phyloP scores from a whole-genome alignment of 371 early-diverging fungal species.

The Rhizomucor pusillus region DNA sequence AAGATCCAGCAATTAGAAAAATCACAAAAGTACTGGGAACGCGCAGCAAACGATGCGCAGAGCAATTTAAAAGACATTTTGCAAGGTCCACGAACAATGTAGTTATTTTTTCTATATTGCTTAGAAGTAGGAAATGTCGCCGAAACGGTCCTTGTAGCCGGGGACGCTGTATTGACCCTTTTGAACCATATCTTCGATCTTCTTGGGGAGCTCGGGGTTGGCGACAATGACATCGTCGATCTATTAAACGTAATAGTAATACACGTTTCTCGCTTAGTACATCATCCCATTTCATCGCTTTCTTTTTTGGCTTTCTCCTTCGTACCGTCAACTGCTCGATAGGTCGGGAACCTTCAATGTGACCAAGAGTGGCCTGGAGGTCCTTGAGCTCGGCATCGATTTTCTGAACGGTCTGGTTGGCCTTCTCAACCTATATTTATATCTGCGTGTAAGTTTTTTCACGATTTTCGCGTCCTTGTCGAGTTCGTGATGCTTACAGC shows the following conservation, averaged over 20 bases:
- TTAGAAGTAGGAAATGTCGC: slow-evolving; percentile 77
- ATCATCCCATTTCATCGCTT: background rate
- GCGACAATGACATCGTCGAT: slow-evolving; percentile 93
- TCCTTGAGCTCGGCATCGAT: slow-evolving; percentile 85
- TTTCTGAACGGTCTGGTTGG: slow-evolving; percentile 82
- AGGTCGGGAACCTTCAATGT: slow-evolving; percentile 94
- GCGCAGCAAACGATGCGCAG: slow-evolving; percentile 64
- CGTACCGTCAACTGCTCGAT: slow-evolving; percentile 90
- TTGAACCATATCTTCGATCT: slow-evolving; percentile 86
- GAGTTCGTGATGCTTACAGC: slow-evolving; percentile 64
- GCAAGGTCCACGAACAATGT: slow-evolving; percentile 49
- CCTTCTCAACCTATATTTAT: slow-evolving; percentile 71
- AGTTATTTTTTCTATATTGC: slow-evolving; percentile 17
- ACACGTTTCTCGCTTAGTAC: background rate
- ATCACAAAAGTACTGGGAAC: slow-evolving; percentile 74
- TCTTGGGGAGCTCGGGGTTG: slow-evolving; percentile 86
- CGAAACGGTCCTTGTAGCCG: slow-evolving; percentile 93
- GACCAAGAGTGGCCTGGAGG: slow-evolving; percentile 83
- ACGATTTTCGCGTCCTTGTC: too few species aligned
- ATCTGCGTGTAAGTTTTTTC: background rate
- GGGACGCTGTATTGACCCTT: slow-evolving; percentile 91
- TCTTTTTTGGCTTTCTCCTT: background rate
- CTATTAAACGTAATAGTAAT: slow-evolving; percentile 35
- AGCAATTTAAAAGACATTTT: slow-evolving; percentile 68
- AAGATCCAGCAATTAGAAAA: slow-evolving; percentile 66